phyloP scores from a whole-genome alignment of 2,329 filamentous ascomycete species.

The Anisogramma anomala region DNA sequence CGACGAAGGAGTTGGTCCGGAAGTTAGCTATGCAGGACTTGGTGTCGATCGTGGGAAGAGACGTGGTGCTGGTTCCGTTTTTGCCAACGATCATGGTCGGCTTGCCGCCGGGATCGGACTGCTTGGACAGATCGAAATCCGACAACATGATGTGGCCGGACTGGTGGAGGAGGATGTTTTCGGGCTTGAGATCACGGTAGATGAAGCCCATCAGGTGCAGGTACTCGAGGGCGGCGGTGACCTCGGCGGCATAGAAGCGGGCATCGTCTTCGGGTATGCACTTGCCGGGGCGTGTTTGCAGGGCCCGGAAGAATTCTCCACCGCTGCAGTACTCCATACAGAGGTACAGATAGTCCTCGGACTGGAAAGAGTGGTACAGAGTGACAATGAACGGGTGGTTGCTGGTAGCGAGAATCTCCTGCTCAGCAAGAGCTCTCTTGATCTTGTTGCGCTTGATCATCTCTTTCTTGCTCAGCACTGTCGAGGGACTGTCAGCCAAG shows the following conservation, averaged over 20 bases:
- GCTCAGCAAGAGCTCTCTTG: conserved; percentile 92
- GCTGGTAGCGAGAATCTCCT: conserved; percentile 95
- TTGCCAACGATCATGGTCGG: conserved; percentile 96
- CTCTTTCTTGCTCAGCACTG: conserved; percentile 97
- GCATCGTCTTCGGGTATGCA: conserved; percentile 96
- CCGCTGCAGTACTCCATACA: conserved; percentile 99
- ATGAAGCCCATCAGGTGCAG: conserved; percentile 99
- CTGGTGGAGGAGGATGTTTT: conserved; percentile 96
- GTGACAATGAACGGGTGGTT: conserved; percentile 99
- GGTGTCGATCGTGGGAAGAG: conserved; percentile 92
- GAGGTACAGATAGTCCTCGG: conserved; percentile 95
- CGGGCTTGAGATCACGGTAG: conserved; percentile 93
- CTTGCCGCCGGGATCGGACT: conserved; percentile 89
- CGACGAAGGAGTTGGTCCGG: conserved; percentile 95
- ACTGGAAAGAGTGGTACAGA: conserved; percentile 97
- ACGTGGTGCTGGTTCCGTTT: conserved; percentile 74
- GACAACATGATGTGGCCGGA: conserved; percentile 99
- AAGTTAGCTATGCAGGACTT: conserved; percentile 98
- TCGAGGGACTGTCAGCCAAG: conserved; percentile 24
- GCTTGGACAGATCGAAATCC: conserved; percentile 96
- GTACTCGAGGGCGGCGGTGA: conserved; percentile 92
- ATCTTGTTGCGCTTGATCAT: conserved; percentile 99
- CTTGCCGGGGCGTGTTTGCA: conserved; percentile 94
- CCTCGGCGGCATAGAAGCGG: conserved; percentile 93
- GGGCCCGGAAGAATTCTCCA: conserved; percentile 92